Evolutionary conservation across 2,329 filamentous ascomycete genomes (phyloP).

Genomic region (Aspergillus amoenus): DNA sequence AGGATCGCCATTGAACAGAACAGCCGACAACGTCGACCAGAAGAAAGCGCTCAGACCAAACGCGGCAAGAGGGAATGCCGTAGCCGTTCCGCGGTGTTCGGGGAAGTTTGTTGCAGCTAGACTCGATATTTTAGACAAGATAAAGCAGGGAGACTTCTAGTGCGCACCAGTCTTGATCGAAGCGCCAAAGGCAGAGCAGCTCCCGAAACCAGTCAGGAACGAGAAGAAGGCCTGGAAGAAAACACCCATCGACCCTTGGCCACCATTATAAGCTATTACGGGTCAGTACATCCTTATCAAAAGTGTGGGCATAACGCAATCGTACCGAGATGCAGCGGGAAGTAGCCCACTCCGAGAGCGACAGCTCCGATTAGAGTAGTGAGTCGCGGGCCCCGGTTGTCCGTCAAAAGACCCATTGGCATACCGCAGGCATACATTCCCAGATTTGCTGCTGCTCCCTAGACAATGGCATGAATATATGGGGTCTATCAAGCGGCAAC

Average conservation of each 20-base stretch:
- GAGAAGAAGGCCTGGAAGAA: constrained; percentile 73
- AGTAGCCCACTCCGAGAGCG: constrained; percentile 76
- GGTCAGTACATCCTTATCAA: constrained; percentile 5
- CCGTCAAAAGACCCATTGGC: constrained; percentile 83
- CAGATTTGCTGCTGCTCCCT: constrained; percentile 60
- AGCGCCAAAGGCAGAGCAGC: constrained; percentile 86
- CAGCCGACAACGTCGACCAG: constrained; percentile 76
- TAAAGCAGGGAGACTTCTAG: not conserved
- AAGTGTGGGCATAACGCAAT: not conserved
- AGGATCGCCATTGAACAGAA: constrained; percentile 81
- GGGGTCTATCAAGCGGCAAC: not conserved
- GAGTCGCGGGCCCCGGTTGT: constrained; percentile 75
- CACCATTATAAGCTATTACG: constrained; percentile 66
- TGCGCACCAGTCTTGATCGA: constrained; percentile 70
- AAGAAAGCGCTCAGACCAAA: constrained; percentile 97
- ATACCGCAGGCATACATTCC: constrained; percentile 94
- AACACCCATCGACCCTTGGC: constrained; percentile 57
- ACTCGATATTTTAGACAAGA: constrained; percentile 16
- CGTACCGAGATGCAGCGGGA: constrained; percentile 67
- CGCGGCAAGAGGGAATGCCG: constrained; percentile 86
- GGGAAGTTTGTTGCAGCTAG: constrained; percentile 88
- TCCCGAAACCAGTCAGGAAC: constrained; percentile 82
- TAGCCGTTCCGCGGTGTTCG: constrained; percentile 85
- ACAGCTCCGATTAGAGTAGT: constrained; percentile 74
- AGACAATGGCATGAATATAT: not conserved